These are phyloP conservation scores for Backusella parvicylindrica DNA, from an alignment of 192 early-diverging fungal genomes.

Conservation along the genomic window DNA sequence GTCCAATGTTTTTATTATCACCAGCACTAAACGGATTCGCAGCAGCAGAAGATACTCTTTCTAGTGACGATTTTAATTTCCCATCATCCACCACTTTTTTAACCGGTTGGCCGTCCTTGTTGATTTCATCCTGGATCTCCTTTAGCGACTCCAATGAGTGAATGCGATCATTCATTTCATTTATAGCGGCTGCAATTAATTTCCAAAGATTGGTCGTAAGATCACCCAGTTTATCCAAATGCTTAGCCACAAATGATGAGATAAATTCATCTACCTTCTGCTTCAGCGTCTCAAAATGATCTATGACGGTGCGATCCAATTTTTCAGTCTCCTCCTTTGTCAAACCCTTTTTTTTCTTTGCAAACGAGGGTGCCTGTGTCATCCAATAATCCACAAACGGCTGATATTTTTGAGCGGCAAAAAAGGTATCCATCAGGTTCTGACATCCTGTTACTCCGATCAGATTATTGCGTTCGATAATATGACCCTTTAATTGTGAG, in stretches of 20 bases:
- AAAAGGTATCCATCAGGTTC: conserved; percentile 15
- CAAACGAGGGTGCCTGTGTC: background rate
- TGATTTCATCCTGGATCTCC: background rate
- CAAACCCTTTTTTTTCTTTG: conserved; percentile 1
- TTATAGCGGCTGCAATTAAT: background rate
- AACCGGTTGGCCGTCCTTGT: background rate
- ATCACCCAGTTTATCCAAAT: background rate
- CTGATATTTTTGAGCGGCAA: conserved; percentile 3
- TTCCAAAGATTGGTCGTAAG: background rate
- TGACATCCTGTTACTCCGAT: conserved; percentile 29
- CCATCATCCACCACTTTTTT: background rate
- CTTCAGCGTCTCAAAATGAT: background rate
- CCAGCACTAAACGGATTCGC: background rate
- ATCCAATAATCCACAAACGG: conserved; percentile 55
- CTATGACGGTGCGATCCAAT: background rate
- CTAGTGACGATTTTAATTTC: background rate
- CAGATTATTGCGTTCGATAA: conserved; percentile 5
- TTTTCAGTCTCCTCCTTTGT: background rate
- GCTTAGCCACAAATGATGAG: background rate
- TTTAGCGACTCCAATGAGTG: background rate
- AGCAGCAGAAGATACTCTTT: background rate
- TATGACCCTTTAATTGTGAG: conserved; percentile 1
- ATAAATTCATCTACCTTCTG: background rate
- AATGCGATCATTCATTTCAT: background rate
- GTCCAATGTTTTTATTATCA: background rate